These are phyloP conservation scores for Arthrobotrys iridis DNA, from an alignment of 2,329 filamentous ascomycete genomes.

Conservation along the genomic window DNA sequence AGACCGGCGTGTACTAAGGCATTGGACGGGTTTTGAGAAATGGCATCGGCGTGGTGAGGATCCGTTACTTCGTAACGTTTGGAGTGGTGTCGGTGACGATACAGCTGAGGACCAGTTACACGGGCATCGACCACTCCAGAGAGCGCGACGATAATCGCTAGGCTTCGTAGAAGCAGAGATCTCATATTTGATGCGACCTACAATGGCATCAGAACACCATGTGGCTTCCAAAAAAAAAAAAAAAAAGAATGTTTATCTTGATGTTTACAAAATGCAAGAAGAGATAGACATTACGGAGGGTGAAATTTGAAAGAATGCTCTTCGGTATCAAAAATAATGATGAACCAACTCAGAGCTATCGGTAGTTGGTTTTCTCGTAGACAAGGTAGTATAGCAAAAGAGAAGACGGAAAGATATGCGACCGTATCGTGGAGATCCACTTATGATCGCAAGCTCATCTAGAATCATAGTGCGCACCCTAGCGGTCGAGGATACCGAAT, in stretches of 20 bases:
- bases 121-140: constrained; percentile 25
- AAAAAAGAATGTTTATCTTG: constrained; percentile 20
- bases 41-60: constrained; percentile 30
- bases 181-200: constrained; percentile 30
- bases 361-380: constrained; percentile 5
- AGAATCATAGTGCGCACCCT: constrained; percentile 5
- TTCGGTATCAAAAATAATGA: constrained; percentile 22
- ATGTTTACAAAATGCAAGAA: constrained; percentile 17
- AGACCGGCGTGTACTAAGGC: constrained; percentile 40
- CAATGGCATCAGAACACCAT: constrained; percentile 33
- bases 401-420: constrained; percentile 6
- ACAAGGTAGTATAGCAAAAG: constrained; percentile 9
- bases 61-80: constrained; percentile 42
- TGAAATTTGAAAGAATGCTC: constrained; percentile 10
- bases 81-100: constrained; percentile 29
- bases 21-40: constrained; percentile 38
- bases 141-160: constrained; percentile 26
- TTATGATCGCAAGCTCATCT: constrained; percentile 23
- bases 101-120: constrained; percentile 14
- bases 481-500: background rate
- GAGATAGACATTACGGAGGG: constrained; percentile 16
- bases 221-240: no score
- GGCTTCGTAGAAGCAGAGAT: constrained; percentile 38
- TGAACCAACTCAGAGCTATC: constrained; percentile 9
- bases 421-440: constrained; percentile 10